Percentiles rank a stretch among this genome's conserved stretches.
These are phyloP conservation scores for Eucalyptus dawsonii DNA, from an alignment of 345 rosid genomes.

Conservation along the genomic window DNA sequence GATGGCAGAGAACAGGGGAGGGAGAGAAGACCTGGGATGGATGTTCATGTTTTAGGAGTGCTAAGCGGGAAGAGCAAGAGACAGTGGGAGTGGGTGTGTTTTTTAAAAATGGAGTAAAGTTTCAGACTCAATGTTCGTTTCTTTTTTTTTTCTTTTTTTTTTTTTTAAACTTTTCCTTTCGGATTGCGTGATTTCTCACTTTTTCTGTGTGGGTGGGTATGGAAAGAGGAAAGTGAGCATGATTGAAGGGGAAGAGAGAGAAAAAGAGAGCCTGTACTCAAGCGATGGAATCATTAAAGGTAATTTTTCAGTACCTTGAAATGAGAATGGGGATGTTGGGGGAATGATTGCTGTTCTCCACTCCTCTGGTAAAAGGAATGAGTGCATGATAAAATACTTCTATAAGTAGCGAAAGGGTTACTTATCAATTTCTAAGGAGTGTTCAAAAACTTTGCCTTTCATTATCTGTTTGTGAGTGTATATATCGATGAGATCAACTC, in stretches of 20 bases:
- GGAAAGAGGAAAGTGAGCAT: not conserved
- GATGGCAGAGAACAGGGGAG: not conserved
- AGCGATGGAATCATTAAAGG: slow-evolving; percentile 22
- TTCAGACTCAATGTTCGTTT: not conserved
- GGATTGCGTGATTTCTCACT: not conserved
- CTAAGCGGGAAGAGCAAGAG: slow-evolving; percentile 33
- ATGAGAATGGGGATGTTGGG: slow-evolving; percentile 9
- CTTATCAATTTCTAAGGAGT: not conserved
- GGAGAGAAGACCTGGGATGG: not conserved
- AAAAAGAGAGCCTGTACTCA: not conserved
- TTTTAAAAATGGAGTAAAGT: not conserved
- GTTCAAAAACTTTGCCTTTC: not conserved
- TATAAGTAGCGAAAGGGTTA: not conserved
- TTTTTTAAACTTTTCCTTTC: not conserved
- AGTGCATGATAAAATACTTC: not conserved
- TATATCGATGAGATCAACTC: not conserved
- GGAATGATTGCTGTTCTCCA: slow-evolving; percentile 76
- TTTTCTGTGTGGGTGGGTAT: not conserved
- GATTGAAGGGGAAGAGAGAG: not conserved
- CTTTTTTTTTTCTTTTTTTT: too few species aligned
- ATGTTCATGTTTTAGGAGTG: slow-evolving; percentile 9
- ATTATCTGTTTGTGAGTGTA: not conserved
- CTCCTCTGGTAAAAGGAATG: slow-evolving; percentile 4
- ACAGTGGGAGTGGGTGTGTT: not conserved
- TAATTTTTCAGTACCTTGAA: not conserved